A percentile compares a stretch with the other conserved stretches of the same genome.
Conservation (phyloP, 2,329 filamentous ascomycete genomes). For the Apiospora aurea region DNA sequence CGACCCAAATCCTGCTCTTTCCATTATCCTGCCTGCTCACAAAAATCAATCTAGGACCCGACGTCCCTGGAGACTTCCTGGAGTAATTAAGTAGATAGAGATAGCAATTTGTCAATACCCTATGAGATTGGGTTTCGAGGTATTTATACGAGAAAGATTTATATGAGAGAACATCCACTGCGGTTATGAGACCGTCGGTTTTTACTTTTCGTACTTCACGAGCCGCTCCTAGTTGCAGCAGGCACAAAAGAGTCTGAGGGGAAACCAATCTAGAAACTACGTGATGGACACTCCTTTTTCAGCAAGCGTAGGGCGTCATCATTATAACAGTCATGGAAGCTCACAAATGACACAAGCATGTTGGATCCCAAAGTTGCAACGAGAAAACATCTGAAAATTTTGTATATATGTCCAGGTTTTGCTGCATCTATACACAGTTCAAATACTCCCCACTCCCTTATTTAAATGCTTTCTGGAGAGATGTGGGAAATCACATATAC, state of each 20-base stretch:
- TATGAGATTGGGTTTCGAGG: neutral
- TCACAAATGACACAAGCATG: neutral
- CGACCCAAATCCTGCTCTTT: neutral
- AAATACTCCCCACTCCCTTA: constrained; percentile 14
- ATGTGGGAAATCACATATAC: constrained; percentile 14
- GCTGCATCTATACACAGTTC: constrained; percentile 18
- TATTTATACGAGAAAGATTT: neutral
- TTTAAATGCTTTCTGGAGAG: neutral
- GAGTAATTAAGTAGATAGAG: constrained; percentile 16
- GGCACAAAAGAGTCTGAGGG: neutral
- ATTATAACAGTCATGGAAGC: neutral
- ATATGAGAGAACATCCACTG: neutral
- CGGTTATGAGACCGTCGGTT: neutral
- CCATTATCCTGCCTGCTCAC: neutral
- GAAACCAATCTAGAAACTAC: neutral
- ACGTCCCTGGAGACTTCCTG: constrained; percentile 38
- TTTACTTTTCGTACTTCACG: neutral
- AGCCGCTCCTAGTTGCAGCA: neutral
- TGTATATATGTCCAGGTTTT: constrained; percentile 5
- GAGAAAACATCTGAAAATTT: constrained; percentile 12
- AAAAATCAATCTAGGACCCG: constrained; percentile 26
- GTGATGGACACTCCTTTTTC: neutral
- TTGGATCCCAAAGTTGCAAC: neutral
- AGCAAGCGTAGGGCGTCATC: neutral
- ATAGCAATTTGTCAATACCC: neutral